Conservation (phyloP, 1,139 yeast genomes). For the Geotrichum europaeum region DNA sequence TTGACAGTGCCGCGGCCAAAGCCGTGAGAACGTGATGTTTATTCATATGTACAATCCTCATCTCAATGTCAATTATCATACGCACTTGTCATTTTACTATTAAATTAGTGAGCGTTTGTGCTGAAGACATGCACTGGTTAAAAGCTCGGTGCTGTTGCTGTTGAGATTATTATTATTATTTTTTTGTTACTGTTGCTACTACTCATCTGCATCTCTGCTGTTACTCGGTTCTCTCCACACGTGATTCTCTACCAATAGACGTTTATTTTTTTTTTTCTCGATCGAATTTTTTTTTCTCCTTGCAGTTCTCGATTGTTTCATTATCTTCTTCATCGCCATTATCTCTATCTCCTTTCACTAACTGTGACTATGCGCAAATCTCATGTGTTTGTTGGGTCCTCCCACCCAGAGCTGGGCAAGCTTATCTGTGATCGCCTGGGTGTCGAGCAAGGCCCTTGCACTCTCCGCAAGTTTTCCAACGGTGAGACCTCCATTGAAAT, state of each 20-base stretch:
- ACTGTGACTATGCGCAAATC: constrained; percentile 73
- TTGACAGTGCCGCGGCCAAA: no score
- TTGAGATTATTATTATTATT: no score
- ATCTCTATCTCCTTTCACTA: not conserved
- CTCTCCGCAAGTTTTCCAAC: constrained; percentile 83
- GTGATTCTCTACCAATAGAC: not conserved
- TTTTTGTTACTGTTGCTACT: no score
- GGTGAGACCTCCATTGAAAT: constrained; percentile 97
- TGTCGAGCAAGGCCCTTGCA: constrained; percentile 92
- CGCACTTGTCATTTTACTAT: no score
- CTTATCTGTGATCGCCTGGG: constrained; percentile 88
- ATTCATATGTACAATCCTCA: no score
- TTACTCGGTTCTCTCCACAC: not conserved
- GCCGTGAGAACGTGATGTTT: no score
- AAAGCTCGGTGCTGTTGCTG: no score
- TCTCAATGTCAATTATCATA: no score
- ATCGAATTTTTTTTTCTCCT: not conserved
- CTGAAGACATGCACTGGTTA: no score
- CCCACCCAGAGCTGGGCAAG: constrained; percentile 90
- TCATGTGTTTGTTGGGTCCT: constrained; percentile 90
- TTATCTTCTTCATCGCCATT: not conserved
- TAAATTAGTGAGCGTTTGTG: no score
- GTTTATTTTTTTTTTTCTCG: not conserved
- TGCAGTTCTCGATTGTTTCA: not conserved
- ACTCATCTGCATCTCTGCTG: not conserved